A percentile compares a stretch with the other conserved stretches of the same genome.
phyloP scores from a whole-genome alignment of 2,329 filamentous ascomycete species.

The Thelonectria discophora region DNA sequence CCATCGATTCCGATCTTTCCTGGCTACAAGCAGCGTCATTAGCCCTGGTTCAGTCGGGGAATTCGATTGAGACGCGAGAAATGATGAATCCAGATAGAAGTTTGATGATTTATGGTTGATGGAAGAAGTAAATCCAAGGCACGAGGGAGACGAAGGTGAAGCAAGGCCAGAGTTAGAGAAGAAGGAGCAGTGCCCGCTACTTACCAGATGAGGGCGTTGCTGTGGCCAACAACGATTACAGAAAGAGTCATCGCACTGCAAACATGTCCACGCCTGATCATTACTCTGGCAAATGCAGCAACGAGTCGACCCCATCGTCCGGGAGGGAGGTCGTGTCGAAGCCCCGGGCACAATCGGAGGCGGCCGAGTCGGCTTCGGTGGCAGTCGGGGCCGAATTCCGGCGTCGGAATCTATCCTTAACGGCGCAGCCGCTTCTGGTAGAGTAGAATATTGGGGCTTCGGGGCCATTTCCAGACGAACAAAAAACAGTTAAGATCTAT shows the following conservation, averaged over 20 bases:
- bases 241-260: conserved; percentile 19
- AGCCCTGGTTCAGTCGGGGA: neutral
- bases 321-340: neutral
- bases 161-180: neutral
- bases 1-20: conserved; percentile 12
- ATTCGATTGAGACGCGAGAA: neutral
- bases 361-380: neutral
- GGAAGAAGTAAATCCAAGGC: neutral
- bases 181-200: neutral
- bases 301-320: neutral
- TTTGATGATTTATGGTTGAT: neutral
- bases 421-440: too few relatives aligned
- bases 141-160: neutral
- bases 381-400: neutral
- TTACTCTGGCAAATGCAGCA: conserved; percentile 5
- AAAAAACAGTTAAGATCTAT: too few relatives aligned
- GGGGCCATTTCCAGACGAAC: too few relatives aligned
- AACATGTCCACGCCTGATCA: conserved; percentile 4
- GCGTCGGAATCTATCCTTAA: neutral
- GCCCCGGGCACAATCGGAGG: neutral
- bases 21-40: neutral
- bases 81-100: neutral
- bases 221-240: conserved; percentile 18
- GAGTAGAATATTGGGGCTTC: too few relatives aligned
- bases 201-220: conserved; percentile 13